These are phyloP conservation scores for Pythium myriotylum DNA, from an alignment of 352 stramenopile genomes.

Conservation along the genomic window DNA sequence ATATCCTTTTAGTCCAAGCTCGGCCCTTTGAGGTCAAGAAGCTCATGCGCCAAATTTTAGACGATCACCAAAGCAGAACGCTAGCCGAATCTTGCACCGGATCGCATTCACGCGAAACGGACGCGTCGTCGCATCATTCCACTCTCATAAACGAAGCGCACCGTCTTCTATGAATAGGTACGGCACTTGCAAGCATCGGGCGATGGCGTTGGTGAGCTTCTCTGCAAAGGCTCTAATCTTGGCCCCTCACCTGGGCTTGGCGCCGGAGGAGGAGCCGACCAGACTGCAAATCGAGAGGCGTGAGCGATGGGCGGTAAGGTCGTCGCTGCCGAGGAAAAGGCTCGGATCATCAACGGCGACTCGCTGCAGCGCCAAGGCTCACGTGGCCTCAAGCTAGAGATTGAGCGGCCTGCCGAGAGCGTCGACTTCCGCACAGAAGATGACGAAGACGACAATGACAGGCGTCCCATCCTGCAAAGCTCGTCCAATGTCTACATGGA, in stretches of 20 bases:
- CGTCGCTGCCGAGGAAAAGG: slow-evolving; percentile 40
- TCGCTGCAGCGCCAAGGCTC: slow-evolving; percentile 28
- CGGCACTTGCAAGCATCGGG: background rate
- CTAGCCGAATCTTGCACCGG: too few relatives aligned
- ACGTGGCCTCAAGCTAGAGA: slow-evolving; percentile 32
- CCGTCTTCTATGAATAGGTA: background rate
- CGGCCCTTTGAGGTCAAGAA: too few relatives aligned
- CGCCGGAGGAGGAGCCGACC: background rate
- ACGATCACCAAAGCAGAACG: too few relatives aligned
- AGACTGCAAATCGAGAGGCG: background rate
- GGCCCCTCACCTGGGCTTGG: background rate
- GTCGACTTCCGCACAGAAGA: slow-evolving; percentile 35
- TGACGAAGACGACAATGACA: slow-evolving; percentile 45
- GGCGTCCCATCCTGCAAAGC: slow-evolving; percentile 39
- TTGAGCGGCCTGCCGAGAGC: slow-evolving; percentile 23
- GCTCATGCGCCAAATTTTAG: too few relatives aligned
- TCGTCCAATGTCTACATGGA: slow-evolving; percentile 71
- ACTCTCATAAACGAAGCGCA: too few relatives aligned
- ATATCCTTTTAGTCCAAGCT: too few relatives aligned
- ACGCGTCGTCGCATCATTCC: background rate
- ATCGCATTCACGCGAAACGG: background rate
- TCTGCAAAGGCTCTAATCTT: background rate
- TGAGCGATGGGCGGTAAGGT: slow-evolving; percentile 25
- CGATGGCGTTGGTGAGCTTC: background rate
- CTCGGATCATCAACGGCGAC: slow-evolving; percentile 54